Conservation (phyloP, 2,329 filamentous ascomycete genomes). For the Hypoxylon sp. region DNA sequence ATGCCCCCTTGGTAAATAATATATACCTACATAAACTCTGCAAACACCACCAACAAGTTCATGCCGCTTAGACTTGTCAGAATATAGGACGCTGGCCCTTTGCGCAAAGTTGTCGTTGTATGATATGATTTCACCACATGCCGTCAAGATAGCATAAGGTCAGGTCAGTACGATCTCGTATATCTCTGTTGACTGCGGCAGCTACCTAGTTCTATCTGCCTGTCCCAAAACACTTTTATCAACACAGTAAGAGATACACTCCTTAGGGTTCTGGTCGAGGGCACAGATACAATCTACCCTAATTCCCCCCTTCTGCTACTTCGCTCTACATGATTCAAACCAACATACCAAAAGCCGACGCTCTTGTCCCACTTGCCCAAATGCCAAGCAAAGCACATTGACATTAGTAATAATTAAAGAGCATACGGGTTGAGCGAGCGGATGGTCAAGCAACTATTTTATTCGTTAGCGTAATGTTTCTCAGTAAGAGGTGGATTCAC, state of each 20-base stretch:
- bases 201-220: slow-evolving; percentile 44
- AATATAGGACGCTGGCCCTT: neutral
- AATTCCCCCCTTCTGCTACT: slow-evolving; percentile 33
- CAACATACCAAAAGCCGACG: slow-evolving; percentile 28
- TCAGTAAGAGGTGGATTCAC: slow-evolving; percentile 58
- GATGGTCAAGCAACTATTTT: slow-evolving; percentile 72
- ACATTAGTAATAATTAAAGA: slow-evolving; percentile 46
- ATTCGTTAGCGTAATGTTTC: slow-evolving; percentile 54
- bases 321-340: slow-evolving; percentile 40
- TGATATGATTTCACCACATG: neutral
- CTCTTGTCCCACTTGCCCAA: slow-evolving; percentile 27
- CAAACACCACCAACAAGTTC: neutral
- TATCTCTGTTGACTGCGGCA: slow-evolving; percentile 41
- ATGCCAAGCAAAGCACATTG: slow-evolving; percentile 20
- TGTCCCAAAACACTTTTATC: slow-evolving; percentile 46
- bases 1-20: neutral
- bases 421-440: slow-evolving; percentile 76
- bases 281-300: slow-evolving; percentile 49
- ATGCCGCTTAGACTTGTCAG: neutral
- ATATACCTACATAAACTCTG: neutral
- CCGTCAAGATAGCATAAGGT: slow-evolving; percentile 4
- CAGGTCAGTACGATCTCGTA: slow-evolving; percentile 34
- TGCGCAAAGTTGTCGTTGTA: neutral
- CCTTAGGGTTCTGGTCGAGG: slow-evolving; percentile 35
- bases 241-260: slow-evolving; percentile 47